These are phyloP conservation scores for Camellia granthamiana DNA, from an alignment of 148 eudicot genomes.

Conservation along the genomic window DNA sequence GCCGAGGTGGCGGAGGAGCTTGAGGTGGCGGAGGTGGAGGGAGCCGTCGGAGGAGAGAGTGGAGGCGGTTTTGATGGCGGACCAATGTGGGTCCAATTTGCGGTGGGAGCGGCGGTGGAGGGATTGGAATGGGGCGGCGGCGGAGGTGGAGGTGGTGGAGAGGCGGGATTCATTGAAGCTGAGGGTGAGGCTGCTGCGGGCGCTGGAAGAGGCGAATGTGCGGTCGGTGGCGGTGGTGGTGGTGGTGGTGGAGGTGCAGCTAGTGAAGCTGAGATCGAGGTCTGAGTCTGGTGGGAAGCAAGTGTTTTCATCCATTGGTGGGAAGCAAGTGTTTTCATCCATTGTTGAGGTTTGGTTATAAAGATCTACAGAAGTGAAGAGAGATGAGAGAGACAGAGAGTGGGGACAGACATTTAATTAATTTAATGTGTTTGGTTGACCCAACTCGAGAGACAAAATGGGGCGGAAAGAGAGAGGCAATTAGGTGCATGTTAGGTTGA, in stretches of 20 bases:
- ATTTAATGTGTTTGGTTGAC: slow-evolving; percentile 22
- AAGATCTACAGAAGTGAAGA: background rate
- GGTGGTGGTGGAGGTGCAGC: slow-evolving; percentile 46
- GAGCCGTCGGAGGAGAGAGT: slow-evolving; percentile 53
- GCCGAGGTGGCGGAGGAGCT: slow-evolving; percentile 69
- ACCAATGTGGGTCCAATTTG: slow-evolving; percentile 54
- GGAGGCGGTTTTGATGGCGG: slow-evolving; percentile 55
- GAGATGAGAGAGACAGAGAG: background rate
- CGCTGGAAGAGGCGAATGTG: slow-evolving; percentile 32
- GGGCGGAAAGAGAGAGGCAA: slow-evolving; percentile 1
- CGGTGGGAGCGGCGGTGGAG: slow-evolving; percentile 56
- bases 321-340: slow-evolving; percentile 31
- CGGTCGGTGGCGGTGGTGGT: slow-evolving; percentile 1
- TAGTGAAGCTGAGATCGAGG: slow-evolving; percentile 57
- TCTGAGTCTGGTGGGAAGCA: slow-evolving; percentile 46
- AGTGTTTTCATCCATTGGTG: slow-evolving; percentile 33
- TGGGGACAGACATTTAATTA: slow-evolving; percentile 11
- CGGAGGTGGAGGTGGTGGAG: slow-evolving; percentile 31
- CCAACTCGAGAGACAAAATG: background rate
- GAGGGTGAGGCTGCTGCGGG: slow-evolving; percentile 58
- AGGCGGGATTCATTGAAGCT: slow-evolving; percentile 60
- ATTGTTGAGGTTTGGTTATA: slow-evolving; percentile 21
- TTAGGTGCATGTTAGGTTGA: slow-evolving; percentile 24
- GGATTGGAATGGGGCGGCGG: slow-evolving; percentile 20
- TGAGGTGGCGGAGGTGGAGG: slow-evolving; percentile 74